Evolutionary conservation across 768 basidiomycete genomes (phyloP), one percentile per base, ranked within the genome.

Genomic region (Russula lepida): DNA sequence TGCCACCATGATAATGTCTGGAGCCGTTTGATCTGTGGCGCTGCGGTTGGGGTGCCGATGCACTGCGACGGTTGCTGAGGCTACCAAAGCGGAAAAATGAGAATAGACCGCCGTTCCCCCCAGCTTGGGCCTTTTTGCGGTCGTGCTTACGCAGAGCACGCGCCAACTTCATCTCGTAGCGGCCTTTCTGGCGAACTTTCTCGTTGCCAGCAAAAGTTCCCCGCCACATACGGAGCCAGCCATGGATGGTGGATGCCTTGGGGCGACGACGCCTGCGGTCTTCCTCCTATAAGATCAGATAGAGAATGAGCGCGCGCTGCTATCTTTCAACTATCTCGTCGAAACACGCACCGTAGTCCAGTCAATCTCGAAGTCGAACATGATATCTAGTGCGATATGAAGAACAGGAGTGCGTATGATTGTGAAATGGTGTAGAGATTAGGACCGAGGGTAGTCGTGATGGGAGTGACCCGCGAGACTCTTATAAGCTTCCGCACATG

Each of bases 151-250:
- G 65, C 1, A 32, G 6, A 11, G 56, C 59, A 5, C 59, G 55
- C 19, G 65, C 65, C 56, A 55, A 56, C 54, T 61, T 66, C 65
- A 66, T 66, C 63, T 66, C 65, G 30, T 39, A 32, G 41, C 65
- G 63, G 39, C 65, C 65, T 30, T 33, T 53, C n/a, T 59, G 65
- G 41, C 65, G 65, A 35, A 61, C 39, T 8, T 50, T n/a, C 47
- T 66, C 66, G 41, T 60, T 65, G 19, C 64, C 66, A 11, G 53
- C 28, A 28, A 65, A 37, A 19, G 66, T 65, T 23, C 66, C 66
- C n/a, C 66, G 63, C 63, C 64, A 65, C 58, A 65, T 66, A 49
- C 55, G 39, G 50, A 66, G 66, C 66, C 66, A 66, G 60, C 66
- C 66, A 47, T 66, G 66, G 50, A 66, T 62, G 4, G 66, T 66